Percentiles rank a stretch among this genome's conserved stretches.
phyloP scores from a whole-genome alignment of 345 rosid species.

The Cochlearia excelsa region DNA sequence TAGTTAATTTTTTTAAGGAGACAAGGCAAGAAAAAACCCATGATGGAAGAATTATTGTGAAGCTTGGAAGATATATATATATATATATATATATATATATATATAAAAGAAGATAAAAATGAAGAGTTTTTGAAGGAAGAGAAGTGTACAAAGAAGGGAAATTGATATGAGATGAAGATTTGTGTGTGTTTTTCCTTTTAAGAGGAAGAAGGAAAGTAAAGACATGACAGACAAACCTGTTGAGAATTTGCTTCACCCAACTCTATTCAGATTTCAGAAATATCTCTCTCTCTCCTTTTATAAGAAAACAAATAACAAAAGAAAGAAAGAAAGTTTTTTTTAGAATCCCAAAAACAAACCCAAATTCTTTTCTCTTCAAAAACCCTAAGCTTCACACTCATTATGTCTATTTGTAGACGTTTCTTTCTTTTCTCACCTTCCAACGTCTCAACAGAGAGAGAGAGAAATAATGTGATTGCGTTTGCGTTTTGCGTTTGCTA shows the following conservation, averaged over 20 bases:
- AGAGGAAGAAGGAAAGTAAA: slow-evolving; percentile 37
- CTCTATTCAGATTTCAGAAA: slow-evolving; percentile 81
- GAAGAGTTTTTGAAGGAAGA: slow-evolving; percentile 37
- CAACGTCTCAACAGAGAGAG: slow-evolving; percentile 1
- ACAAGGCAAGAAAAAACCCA: slow-evolving; percentile 10
- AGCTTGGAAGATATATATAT: slow-evolving; percentile 22
- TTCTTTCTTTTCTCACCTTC: slow-evolving; percentile 47
- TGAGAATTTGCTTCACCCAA: slow-evolving; percentile 42
- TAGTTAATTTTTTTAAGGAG: slow-evolving; percentile 12
- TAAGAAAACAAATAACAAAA: slow-evolving; percentile 27
- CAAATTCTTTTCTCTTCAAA: slow-evolving; percentile 30
- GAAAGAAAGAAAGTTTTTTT: slow-evolving; percentile 9
- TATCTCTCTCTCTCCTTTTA: slow-evolving; percentile 26
- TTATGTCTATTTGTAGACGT: slow-evolving; percentile 49
- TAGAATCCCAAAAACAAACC: slow-evolving; percentile 63
- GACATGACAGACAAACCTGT: slow-evolving; percentile 52
- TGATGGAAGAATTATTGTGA: slow-evolving; percentile 20
- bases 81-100: slow-evolving; percentile 19
- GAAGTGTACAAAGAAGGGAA: slow-evolving; percentile 38
- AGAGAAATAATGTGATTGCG: slow-evolving; percentile 11
- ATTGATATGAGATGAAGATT: slow-evolving; percentile 33
- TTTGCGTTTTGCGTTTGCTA: slow-evolving; percentile 21
- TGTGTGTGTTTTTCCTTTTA: slow-evolving; percentile 31
- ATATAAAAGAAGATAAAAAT: slow-evolving; percentile 21
- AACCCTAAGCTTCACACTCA: slow-evolving; percentile 38